A percentile compares a stretch with the other conserved stretches of the same genome.
Evolutionary conservation across 805 yeast species (phyloP).

Genomic region (Myxozyma kluyveri): DNA sequence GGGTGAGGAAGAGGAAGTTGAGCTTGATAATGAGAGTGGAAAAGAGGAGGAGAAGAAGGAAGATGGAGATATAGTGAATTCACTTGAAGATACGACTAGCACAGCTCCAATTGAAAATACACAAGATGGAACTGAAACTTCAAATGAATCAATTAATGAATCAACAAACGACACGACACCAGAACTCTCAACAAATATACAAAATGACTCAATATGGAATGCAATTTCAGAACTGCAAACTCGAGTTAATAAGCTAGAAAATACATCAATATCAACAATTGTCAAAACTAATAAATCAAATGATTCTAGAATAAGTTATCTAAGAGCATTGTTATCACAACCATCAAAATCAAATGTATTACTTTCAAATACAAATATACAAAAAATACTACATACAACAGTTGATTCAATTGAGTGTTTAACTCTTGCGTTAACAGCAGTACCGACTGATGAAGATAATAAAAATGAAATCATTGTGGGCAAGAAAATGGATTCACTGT

Average conservation of each 20-base stretch:
- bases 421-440: neutral
- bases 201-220: neutral
- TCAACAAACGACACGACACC: no score
- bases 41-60: neutral
- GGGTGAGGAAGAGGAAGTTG: neutral
- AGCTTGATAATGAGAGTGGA: neutral
- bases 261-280: no score
- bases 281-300: no score
- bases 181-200: no score
- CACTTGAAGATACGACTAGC: no score
- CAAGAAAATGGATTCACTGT: slow-evolving; percentile 17
- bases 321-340: neutral
- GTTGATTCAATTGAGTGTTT: neutral
- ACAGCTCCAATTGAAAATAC: no score
- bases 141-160: no score
- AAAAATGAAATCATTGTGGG: slow-evolving; percentile 2
- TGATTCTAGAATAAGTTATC: neutral
- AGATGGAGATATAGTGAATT: no score
- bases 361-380: no score
- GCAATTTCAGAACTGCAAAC: neutral
- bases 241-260: neutral
- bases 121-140: no score
- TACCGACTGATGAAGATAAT: neutral
- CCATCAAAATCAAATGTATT: no score
- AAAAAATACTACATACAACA: no score